Evolutionary conservation across 2,329 filamentous ascomycete genomes (phyloP).

Genomic region (Chalara sp.): DNA sequence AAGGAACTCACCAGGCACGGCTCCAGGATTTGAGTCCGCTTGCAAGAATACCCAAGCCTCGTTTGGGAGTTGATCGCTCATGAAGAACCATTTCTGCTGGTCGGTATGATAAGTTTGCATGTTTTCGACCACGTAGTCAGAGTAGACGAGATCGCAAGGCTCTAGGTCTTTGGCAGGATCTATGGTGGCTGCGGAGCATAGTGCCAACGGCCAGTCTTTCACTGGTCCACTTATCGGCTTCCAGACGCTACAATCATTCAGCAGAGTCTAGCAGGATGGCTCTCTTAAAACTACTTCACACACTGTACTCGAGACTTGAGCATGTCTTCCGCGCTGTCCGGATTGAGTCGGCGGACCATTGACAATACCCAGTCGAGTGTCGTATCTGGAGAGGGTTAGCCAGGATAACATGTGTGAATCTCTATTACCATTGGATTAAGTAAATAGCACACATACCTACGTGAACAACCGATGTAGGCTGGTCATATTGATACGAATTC

Average conservation of each 20-base stretch:
- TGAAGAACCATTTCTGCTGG: conserved; percentile 10
- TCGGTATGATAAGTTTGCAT: conserved; percentile 4
- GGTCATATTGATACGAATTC: conserved; percentile 2
- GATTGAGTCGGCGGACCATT: neutral
- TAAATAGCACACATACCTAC: neutral
- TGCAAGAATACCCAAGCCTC: conserved; percentile 5
- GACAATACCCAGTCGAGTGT: neutral
- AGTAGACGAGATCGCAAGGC: conserved; percentile 7
- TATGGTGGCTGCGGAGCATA: conserved; percentile 5
- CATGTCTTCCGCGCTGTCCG: neutral
- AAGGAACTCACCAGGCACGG: neutral
- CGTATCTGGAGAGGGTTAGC: too few species aligned
- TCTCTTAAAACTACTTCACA: conserved; percentile 4
- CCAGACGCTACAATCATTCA: conserved; percentile 6
- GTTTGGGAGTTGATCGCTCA: conserved; percentile 6
- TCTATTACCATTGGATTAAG: too few species aligned
- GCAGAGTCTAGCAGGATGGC: neutral
- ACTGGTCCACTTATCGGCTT: conserved; percentile 11
- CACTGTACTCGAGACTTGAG: neutral
- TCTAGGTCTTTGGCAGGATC: conserved; percentile 5
- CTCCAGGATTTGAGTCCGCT: conserved; percentile 1
- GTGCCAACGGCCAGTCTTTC: conserved; percentile 8
- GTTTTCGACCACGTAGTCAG: conserved; percentile 6
- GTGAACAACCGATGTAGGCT: conserved; percentile 2
- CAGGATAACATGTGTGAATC: too few species aligned